Percentiles rank a stretch among this genome's conserved stretches.
phyloP scores from a whole-genome alignment of 495 filamentous ascomycete species.

The Niebla homalea region DNA sequence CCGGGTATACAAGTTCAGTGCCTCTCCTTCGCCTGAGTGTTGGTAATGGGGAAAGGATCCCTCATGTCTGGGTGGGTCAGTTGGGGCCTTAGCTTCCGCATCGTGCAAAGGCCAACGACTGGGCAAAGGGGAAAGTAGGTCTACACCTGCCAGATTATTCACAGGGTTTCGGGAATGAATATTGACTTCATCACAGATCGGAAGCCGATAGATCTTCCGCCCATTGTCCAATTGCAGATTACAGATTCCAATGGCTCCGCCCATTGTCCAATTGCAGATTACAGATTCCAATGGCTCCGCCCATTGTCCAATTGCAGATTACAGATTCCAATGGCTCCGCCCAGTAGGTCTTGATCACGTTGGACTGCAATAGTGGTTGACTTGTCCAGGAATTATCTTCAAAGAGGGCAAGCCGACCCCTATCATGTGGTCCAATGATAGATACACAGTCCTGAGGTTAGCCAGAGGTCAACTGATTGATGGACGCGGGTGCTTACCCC shows the following conservation, averaged over 20 bases:
- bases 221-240: constrained; percentile 75
- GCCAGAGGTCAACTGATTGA: too few species aligned
- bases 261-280: too few species aligned
- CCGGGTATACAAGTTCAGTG: too few species aligned
- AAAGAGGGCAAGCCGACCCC: too few species aligned
- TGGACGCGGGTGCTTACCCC: too few species aligned
- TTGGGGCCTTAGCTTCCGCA: constrained; percentile 41
- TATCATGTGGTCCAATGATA: too few species aligned
- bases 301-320: constrained; percentile 75
- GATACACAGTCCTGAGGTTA: too few species aligned
- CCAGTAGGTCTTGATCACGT: constrained; percentile 37
- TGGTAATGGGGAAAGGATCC: too few species aligned
- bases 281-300: constrained; percentile 60
- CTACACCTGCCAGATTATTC: neutral
- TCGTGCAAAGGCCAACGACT: constrained; percentile 35
- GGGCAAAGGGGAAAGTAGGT: constrained; percentile 45
- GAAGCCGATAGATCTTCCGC: constrained; percentile 90
- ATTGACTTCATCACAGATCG: constrained; percentile 44
- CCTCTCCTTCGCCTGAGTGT: too few species aligned
- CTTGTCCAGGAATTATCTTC: constrained; percentile 45
- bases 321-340: constrained; percentile 55
- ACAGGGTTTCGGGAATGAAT: neutral
- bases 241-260: constrained; percentile 55
- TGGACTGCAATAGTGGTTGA: constrained; percentile 14
- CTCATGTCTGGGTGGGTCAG: constrained; percentile 14